Base-by-base conservation (phyloP, 371 early-diverging fungal species). In the Mortierella sp. region DNA sequence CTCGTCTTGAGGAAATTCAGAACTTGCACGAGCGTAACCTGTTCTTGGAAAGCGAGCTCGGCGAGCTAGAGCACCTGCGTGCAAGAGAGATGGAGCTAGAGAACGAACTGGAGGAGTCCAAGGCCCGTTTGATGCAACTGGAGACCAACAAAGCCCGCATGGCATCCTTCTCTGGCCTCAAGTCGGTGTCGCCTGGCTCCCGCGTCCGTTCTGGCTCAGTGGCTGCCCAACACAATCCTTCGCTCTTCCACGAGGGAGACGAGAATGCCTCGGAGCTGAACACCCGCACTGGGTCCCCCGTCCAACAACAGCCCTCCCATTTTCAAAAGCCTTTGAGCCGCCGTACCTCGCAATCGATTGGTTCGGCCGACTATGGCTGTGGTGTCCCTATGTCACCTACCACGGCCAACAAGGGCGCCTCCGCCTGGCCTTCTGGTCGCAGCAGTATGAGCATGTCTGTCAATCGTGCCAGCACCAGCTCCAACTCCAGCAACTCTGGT, bases 71-170 rank as follows among this genome's bases (percentile, higher is more conserved):
- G 77, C 76, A 81, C 6, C 64, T 86, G n/a, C 79, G 86, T 48
- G 86, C 86, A 31, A 76, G 86, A 14, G 86, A 81, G 53, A 71
- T 86, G 82, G 86, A 86, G 61, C 72, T 86, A 5, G 86, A 81
- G 44, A 34, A 55, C 5, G 77, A 81, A 4, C 72, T 86, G 14
- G 82, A 81, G 24, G 86, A 81, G 53, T 24, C 79, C 77, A 81
- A 79, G 59, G 71, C 82, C 0, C 69, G 82, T 16, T 21, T 86
- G 34, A 74, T 64, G 24, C 86, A 86, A 34, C 69, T 78, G 44
- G 86, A 86, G 44, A 74, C 79, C 10, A 86, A 54, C 71, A 81
- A 79, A 48, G 71, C 69, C 14, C 76, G 86, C 19, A 74, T 86
- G 86, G 69, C 57, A 5, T 85, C 86, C 8, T 73, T 85, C 61